These are phyloP conservation scores for Kodamaea restingae DNA, from an alignment of 805 yeast species.

Conservation along the genomic window DNA sequence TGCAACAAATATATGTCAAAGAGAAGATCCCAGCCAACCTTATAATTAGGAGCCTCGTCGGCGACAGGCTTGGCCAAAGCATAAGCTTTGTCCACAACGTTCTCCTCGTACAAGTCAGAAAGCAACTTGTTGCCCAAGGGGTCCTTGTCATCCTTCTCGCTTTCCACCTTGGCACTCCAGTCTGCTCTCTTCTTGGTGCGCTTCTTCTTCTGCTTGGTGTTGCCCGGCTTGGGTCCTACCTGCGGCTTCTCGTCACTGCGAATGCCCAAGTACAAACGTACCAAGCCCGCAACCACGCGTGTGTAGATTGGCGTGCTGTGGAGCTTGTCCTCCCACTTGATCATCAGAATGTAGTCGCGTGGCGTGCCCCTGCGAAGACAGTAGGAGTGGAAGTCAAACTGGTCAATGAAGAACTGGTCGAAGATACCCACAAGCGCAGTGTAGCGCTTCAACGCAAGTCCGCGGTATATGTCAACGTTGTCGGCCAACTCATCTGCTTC, in stretches of 20 bases:
- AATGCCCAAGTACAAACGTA: constrained; percentile 49
- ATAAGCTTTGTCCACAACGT: constrained; percentile 44
- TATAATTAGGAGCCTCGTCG: constrained; percentile 38
- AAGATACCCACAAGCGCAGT: constrained; percentile 62
- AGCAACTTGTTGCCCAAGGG: constrained; percentile 51
- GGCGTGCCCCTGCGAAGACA: constrained; percentile 89
- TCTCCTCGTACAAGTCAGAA: constrained; percentile 22
- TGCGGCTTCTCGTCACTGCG: constrained; percentile 25
- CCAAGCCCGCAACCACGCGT: constrained; percentile 66
- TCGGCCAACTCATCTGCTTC: constrained; percentile 39
- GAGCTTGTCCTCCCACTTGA: constrained; percentile 78
- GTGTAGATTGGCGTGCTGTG: constrained; percentile 66
- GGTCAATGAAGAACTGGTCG: constrained; percentile 73
- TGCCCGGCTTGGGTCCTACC: constrained; percentile 19
- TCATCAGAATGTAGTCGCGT: constrained; percentile 70
- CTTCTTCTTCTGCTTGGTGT: constrained; percentile 52
- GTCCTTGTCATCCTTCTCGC: constrained; percentile 51
- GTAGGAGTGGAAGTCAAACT: constrained; percentile 90
- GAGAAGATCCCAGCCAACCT: constrained; percentile 42
- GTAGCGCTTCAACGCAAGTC: constrained; percentile 78
- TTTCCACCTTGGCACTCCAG: constrained; percentile 44
- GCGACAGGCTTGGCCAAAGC: constrained; percentile 38
- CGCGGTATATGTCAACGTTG: constrained; percentile 46
- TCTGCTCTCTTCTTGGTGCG: constrained; percentile 50
- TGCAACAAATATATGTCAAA: constrained; percentile 36